A percentile compares a stretch with the other conserved stretches of the same genome.
Evolutionary conservation across 805 yeast genomes (phyloP).

Genomic region (Metschnikowia baotianmanensis): DNA sequence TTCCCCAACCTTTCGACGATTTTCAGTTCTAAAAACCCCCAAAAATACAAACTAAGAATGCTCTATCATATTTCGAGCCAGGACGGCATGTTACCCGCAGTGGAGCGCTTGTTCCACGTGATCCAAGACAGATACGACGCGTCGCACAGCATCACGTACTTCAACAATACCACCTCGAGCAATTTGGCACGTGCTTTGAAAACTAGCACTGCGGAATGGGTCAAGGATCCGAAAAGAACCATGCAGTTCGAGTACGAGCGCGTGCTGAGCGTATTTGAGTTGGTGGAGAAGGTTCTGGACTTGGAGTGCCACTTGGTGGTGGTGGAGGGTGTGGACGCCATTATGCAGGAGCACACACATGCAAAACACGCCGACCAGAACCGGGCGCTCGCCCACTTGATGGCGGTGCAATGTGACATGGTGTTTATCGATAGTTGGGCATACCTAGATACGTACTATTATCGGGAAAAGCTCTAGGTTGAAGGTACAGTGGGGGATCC

Average conservation of each 20-base stretch:
- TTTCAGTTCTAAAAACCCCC: too few relatives aligned
- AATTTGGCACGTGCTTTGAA: conserved; percentile 15
- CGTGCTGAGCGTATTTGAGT: conserved; percentile 11
- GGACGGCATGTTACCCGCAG: conserved; percentile 4
- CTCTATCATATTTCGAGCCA: conserved; percentile 7
- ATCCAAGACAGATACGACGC: conserved; percentile 3
- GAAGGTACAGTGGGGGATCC: neutral
- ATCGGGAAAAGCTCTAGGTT: neutral
- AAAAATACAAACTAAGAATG: too few relatives aligned
- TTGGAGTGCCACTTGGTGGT: conserved; percentile 12
- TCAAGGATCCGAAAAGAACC: conserved; percentile 7
- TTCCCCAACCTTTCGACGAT: too few relatives aligned
- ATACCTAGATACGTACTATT: conserved; percentile 15
- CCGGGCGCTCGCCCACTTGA: conserved; percentile 8
- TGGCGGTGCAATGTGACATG: conserved; percentile 7
- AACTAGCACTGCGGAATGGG: conserved; percentile 11
- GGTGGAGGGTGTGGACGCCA: conserved; percentile 17
- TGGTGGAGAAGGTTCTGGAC: conserved; percentile 3
- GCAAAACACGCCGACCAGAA: conserved; percentile 13
- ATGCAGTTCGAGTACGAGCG: conserved; percentile 17
- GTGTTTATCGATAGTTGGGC: conserved; percentile 18
- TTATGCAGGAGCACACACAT: conserved; percentile 15
- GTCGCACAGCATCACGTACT: conserved; percentile 11
- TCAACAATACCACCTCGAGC: conserved; percentile 17
- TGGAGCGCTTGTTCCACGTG: conserved; percentile 10